Percentiles rank a stretch among this genome's conserved stretches.
Evolutionary conservation across 106 monocot genomes (phyloP).

Genomic region (Gastrodia elata): DNA sequence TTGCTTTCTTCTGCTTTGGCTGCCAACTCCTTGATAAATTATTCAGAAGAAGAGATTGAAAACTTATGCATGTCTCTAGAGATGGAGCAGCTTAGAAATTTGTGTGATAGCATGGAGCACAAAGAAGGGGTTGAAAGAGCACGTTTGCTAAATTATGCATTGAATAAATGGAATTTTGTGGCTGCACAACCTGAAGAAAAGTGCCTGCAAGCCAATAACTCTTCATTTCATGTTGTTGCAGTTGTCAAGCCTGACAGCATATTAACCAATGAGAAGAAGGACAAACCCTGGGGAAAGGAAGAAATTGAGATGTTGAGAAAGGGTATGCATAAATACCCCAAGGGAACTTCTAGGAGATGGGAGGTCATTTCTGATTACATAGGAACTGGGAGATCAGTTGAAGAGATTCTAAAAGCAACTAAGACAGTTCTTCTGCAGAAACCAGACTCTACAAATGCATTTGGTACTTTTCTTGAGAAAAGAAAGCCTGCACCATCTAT

Average conservation of each 20-base stretch:
- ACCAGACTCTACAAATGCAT: slow-evolving; percentile 78
- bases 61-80: slow-evolving; percentile 51
- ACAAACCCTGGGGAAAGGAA: slow-evolving; percentile 81
- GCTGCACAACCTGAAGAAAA: slow-evolving; percentile 12
- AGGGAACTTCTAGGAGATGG: slow-evolving; percentile 90
- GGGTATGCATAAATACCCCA: slow-evolving; percentile 80
- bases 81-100: slow-evolving; percentile 38
- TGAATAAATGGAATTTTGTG: slow-evolving; percentile 11
- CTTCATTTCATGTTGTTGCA: neutral
- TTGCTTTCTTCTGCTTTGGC: slow-evolving; percentile 32
- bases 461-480: slow-evolving; percentile 87
- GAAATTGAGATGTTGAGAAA: slow-evolving; percentile 90
- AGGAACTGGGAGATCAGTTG: slow-evolving; percentile 79
- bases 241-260: slow-evolving; percentile 11
- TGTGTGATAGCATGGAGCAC: slow-evolving; percentile 55
- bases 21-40: slow-evolving; percentile 22
- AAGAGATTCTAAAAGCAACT: slow-evolving; percentile 87
- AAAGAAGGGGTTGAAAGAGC: slow-evolving; percentile 36
- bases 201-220: slow-evolving; percentile 11
- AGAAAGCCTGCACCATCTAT: slow-evolving; percentile 66
- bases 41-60: slow-evolving; percentile 66
- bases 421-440: slow-evolving; percentile 91
- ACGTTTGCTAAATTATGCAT: slow-evolving; percentile 32
- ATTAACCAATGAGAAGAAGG: slow-evolving; percentile 61
- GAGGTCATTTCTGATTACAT: slow-evolving; percentile 92